These are phyloP conservation scores for Sarocladium oryzae DNA, from an alignment of 2,329 filamentous ascomycete species.

Conservation along the genomic window DNA sequence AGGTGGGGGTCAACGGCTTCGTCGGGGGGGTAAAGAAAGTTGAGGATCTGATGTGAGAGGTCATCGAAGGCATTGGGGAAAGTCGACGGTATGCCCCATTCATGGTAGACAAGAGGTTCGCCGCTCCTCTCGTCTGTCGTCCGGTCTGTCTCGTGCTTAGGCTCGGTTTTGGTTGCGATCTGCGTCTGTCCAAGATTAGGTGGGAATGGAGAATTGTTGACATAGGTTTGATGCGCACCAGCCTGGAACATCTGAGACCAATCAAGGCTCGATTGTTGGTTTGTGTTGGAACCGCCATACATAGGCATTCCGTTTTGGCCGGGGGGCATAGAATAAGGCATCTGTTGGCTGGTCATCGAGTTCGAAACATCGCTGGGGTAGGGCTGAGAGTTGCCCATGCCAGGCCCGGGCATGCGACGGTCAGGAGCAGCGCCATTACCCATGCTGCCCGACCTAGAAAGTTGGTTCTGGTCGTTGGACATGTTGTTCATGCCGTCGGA, in stretches of 20 bases:
- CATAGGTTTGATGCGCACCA: constrained; percentile 61
- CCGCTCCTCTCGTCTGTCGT: constrained; percentile 39
- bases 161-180: constrained; percentile 63
- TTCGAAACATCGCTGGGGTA: constrained; percentile 52
- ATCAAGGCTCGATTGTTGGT: constrained; percentile 60
- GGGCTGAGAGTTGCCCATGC: constrained; percentile 43
- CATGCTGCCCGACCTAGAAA: constrained; percentile 56
- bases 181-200: constrained; percentile 63
- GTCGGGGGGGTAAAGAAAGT: constrained; percentile 47
- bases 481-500: constrained; percentile 54
- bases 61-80: constrained; percentile 45
- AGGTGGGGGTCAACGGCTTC: constrained; percentile 43
- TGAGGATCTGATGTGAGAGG: constrained; percentile 49
- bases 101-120: constrained; percentile 42
- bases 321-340: constrained; percentile 58
- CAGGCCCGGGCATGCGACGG: constrained; percentile 43
- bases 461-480: constrained; percentile 53
- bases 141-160: constrained; percentile 47
- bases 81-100: constrained; percentile 40
- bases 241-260: constrained; percentile 75
- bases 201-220: constrained; percentile 50
- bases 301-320: constrained; percentile 59
- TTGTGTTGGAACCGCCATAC: constrained; percentile 53
- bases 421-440: constrained; percentile 51
- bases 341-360: constrained; percentile 60